Conservation (phyloP, 192 early-diverging fungal genomes). For the Coemansia sp. region DNA sequence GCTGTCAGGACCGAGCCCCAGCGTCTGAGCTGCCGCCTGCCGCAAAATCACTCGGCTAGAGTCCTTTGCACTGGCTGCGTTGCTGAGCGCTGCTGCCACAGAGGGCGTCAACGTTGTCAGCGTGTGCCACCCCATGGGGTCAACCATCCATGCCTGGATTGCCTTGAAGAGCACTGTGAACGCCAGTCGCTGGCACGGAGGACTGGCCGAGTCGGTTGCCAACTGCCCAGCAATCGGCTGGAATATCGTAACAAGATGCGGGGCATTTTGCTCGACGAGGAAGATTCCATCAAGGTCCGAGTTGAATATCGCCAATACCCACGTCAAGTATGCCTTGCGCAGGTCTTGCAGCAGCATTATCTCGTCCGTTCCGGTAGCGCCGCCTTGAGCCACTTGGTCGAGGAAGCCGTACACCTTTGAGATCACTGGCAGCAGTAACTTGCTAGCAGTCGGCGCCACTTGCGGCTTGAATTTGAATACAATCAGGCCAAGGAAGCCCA, state of each 20-base stretch:
- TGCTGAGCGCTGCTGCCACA: constrained; percentile 31
- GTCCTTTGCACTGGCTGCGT: constrained; percentile 12
- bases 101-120: constrained; percentile 46
- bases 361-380: constrained; percentile 84
- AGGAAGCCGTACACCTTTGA: constrained; percentile 83
- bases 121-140: constrained; percentile 47
- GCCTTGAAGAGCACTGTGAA: constrained; percentile 45
- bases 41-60: constrained; percentile 17
- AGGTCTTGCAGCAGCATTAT: constrained; percentile 73
- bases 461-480: constrained; percentile 90
- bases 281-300: constrained; percentile 76
- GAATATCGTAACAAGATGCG: constrained; percentile 40
- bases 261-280: constrained; percentile 66
- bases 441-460: constrained; percentile 46
- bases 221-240: constrained; percentile 37
- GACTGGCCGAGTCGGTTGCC: constrained; percentile 24
- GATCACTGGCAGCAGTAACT: constrained; percentile 77
- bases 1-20: constrained; percentile 29
- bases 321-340: constrained; percentile 78
- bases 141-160: constrained; percentile 50
- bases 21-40: constrained; percentile 29
- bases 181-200: constrained; percentile 51
- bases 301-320: constrained; percentile 80
- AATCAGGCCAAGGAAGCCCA: constrained; percentile 80
- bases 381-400: constrained; percentile 67